Base-by-base conservation (phyloP, 2,329 filamentous ascomycete species). In the Alternaria hordeiaustralica region DNA sequence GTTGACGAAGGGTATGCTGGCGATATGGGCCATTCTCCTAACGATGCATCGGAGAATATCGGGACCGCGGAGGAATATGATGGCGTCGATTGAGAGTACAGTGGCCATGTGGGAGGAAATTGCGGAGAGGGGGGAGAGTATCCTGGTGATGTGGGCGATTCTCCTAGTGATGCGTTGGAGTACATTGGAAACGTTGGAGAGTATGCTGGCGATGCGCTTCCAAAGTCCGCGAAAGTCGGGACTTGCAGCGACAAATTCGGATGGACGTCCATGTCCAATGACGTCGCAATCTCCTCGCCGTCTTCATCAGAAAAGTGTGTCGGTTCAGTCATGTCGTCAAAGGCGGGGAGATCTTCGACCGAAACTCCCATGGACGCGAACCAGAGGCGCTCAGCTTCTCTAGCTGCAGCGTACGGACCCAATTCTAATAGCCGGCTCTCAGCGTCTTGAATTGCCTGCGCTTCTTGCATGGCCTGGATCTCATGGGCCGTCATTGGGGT, bases 21-120 rank as follows among this genome's bases (percentile, higher is more conserved):
- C 33, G 33, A 41, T 41, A 0, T 41, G 0, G 33, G 2, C 0
- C 0, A 41, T 10, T 10, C 33, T 2, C 15, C 33, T n/a, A 3
- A 8, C 0, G 33, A n/a, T 41, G 33, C 9, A 5, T 5, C 33
- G 15, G 33, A 41, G 15, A 10, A 18, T 41, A n/a, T 5, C 15
- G 33, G 33, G 33, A 41, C 8, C 8, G 33, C 3, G 0, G 33
- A 1, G 15, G 33, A 41, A n/a, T 41, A 4, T 4, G 1, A 10
- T 41, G 33, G 9, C 15, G 15, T 41, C 3, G 33, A n/a, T 4
- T n/a, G 15, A 3, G 33, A 2, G 15, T 41, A 41, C 5, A 41
- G 1, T 41, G 33, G 33, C 33, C 21, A 25, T 25, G 44, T n/a
- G 21, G 21, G 15, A 15, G 21, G 21, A 0, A n/a, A 49, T 10